phyloP scores from a whole-genome alignment of 148 eudicot species.

The Euryodendron excelsum region DNA sequence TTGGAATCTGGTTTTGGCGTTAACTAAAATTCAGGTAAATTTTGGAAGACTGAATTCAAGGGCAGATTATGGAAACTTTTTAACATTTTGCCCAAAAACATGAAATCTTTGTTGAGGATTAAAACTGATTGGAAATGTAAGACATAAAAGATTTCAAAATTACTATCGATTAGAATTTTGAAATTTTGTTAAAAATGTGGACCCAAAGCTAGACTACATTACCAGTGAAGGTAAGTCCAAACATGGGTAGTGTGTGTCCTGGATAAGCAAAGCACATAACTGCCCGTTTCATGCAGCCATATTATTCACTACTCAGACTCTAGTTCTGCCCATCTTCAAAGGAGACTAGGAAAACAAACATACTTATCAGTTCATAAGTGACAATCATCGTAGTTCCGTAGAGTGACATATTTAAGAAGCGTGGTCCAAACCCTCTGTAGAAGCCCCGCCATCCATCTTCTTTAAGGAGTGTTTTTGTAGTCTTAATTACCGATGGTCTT shows the following conservation, averaged over 20 bases:
- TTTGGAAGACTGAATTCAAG: neutral
- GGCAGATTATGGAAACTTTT: neutral
- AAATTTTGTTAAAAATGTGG: neutral
- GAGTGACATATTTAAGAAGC: slow-evolving; percentile 74
- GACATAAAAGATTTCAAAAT: neutral
- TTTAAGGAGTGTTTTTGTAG: slow-evolving; percentile 45
- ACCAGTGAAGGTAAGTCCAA: neutral
- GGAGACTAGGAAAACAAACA: slow-evolving; percentile 11
- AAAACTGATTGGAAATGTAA: neutral
- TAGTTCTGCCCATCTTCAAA: neutral
- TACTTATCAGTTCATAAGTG: slow-evolving; percentile 75
- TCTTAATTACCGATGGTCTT: slow-evolving; percentile 66
- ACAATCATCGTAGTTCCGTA: slow-evolving; percentile 85
- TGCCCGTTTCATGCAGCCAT: neutral
- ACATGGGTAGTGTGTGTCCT: neutral
- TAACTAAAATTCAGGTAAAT: neutral
- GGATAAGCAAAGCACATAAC: no score
- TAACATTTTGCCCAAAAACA: neutral
- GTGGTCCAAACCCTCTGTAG: slow-evolving; percentile 80
- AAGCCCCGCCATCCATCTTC: slow-evolving; percentile 86
- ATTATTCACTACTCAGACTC: neutral
- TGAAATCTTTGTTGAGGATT: neutral
- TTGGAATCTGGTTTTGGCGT: no score
- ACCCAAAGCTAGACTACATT: neutral
- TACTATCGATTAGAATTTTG: neutral